A percentile compares a stretch with the other conserved stretches of the same genome.
Conservation (phyloP, 192 early-diverging fungal species). For the Dimargaris xerosporica region DNA sequence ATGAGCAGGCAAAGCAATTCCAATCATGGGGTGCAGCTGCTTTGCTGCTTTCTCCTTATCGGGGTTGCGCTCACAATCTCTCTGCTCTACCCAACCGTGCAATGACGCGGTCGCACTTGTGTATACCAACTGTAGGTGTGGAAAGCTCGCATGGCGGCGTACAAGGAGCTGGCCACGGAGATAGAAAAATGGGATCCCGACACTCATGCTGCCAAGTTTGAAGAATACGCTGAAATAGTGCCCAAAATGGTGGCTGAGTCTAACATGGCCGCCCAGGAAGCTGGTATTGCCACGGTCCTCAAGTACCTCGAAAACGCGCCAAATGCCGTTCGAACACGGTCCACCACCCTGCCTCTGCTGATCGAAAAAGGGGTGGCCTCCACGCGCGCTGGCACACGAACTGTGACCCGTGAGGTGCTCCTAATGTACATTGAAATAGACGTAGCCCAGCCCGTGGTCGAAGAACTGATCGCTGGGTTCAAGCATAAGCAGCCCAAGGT, state of each 20-base stretch:
- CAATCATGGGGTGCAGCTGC: too few relatives aligned
- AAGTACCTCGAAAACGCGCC: conserved; percentile 72
- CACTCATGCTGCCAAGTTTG: conserved; percentile 41
- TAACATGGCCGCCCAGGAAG: conserved; percentile 84
- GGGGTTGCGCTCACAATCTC: too few relatives aligned
- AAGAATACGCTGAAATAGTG: conserved; percentile 50
- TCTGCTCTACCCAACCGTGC: too few relatives aligned
- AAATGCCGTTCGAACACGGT: conserved; percentile 49
- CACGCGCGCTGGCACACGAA: conserved; percentile 63
- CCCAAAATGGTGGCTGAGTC: conserved; percentile 72
- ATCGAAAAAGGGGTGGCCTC: conserved; percentile 81
- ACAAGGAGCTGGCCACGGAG: conserved; percentile 56
- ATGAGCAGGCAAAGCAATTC: too few relatives aligned
- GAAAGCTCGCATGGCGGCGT: conserved; percentile 82
- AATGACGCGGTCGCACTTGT: too few relatives aligned
- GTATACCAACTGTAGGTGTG: too few relatives aligned
- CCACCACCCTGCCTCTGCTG: conserved; percentile 50
- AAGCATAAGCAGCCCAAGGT: conserved; percentile 86
- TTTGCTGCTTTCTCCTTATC: too few relatives aligned
- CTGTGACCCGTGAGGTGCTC: conserved; percentile 61
- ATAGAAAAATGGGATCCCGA: conserved; percentile 50
- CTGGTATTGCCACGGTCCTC: conserved; percentile 57
- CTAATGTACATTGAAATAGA: conserved; percentile 84
- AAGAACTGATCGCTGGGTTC: conserved; percentile 56
- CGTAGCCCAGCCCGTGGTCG: conserved; percentile 65